Conservation (phyloP, 768 basidiomycete genomes). For the Amanita muscaria region DNA sequence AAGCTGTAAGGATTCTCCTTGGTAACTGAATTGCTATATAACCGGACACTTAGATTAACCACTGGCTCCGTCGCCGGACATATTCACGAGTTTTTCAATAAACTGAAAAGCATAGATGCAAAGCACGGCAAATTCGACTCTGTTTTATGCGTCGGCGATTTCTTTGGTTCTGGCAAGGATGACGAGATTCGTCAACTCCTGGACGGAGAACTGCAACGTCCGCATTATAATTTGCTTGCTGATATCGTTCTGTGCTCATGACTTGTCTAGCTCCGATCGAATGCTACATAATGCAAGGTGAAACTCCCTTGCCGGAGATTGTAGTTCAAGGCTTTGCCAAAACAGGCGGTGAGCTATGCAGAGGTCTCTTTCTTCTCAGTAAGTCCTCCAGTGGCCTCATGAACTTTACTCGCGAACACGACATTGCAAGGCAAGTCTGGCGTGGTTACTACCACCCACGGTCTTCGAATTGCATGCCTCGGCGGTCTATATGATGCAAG, state of each 20-base stretch:
- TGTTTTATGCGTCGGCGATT: conserved; percentile 75
- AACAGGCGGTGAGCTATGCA: conserved; percentile 71
- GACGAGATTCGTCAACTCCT: conserved; percentile 55
- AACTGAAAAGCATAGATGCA: conserved; percentile 75
- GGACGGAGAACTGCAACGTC: conserved; percentile 61
- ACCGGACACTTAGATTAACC: conserved; percentile 38
- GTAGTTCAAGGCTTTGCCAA: conserved; percentile 70
- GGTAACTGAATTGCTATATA: not conserved
- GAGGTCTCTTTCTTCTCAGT: conserved; percentile 84
- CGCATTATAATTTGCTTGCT: conserved; percentile 9
- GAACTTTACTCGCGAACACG: too few relatives aligned
- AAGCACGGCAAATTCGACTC: conserved; percentile 94
- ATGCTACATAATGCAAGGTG: conserved; percentile 91
- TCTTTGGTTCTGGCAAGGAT: conserved; percentile 48
- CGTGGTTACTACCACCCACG: conserved; percentile 68
- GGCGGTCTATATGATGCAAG: conserved; percentile 67
- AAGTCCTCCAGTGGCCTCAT: conserved; percentile 24
- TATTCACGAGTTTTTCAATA: conserved; percentile 66
- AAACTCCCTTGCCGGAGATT: conserved; percentile 57
- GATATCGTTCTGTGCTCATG: conserved; percentile 12
- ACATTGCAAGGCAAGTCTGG: conserved; percentile 65
- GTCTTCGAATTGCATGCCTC: conserved; percentile 77
- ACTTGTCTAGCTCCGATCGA: conserved; percentile 65
- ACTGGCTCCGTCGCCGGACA: conserved; percentile 76
- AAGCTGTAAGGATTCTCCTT: conserved; percentile 7